These are phyloP conservation scores for Pythium diclinum DNA, from an alignment of 352 stramenopile genomes.

Conservation along the genomic window DNA sequence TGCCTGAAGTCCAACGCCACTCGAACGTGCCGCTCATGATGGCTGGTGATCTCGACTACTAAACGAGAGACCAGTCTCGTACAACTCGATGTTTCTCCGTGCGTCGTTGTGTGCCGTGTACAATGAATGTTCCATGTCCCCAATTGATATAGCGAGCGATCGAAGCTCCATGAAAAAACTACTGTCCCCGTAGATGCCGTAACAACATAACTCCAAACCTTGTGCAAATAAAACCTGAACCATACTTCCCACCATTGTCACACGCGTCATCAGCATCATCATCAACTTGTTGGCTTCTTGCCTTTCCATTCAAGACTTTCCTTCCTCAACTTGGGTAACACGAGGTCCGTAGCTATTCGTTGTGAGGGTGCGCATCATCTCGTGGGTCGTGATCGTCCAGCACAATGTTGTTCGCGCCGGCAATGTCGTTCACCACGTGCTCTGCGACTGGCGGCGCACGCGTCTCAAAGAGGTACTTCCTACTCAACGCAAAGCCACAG, in stretches of 20 bases:
- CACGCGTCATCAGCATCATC: background rate
- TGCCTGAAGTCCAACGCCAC: conserved; percentile 47
- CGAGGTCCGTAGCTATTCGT: conserved; percentile 33
- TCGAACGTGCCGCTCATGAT: conserved; percentile 66
- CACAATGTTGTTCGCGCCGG: conserved; percentile 33
- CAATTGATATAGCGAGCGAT: conserved; percentile 3
- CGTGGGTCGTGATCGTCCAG: conserved; percentile 39
- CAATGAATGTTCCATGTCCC: background rate
- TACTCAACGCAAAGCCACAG: conserved; percentile 20
- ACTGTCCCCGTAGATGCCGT: background rate
- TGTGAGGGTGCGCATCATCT: conserved; percentile 43
- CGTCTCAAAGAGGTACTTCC: conserved; percentile 61
- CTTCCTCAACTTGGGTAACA: background rate
- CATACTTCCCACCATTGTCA: background rate
- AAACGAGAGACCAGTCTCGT: background rate
- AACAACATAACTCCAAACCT: background rate
- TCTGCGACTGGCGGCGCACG: conserved; percentile 43
- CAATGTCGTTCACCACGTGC: conserved; percentile 63
- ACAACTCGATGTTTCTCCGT: background rate
- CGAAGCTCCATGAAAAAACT: conserved; percentile 3
- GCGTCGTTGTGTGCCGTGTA: background rate
- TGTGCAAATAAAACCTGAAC: conserved; percentile 3
- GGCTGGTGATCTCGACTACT: conserved; percentile 33
- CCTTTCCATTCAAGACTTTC: background rate
- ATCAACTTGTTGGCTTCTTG: background rate